These are phyloP conservation scores for Crithidia sp. DNA, from an alignment of 208 protist species.

Conservation along the genomic window DNA sequence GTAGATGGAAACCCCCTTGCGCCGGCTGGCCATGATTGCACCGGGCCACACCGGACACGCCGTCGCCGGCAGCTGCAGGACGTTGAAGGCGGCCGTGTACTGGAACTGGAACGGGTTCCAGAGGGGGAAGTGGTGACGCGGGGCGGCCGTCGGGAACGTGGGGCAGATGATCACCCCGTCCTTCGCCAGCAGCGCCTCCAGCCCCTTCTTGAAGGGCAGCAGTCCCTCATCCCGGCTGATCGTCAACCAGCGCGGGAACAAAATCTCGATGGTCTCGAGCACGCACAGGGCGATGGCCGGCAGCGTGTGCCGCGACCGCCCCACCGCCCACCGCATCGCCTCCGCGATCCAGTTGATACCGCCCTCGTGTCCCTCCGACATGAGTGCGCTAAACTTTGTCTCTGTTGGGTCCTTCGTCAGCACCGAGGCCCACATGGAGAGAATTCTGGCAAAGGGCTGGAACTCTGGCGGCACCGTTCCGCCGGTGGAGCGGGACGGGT, in stretches of 20 bases:
- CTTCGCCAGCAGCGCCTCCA: conserved; percentile 68
- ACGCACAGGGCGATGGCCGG: conserved; percentile 75
- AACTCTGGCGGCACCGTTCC: conserved; percentile 61
- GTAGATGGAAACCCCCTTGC: conserved; percentile 35
- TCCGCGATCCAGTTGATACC: conserved; percentile 67
- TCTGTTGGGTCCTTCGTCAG: conserved; percentile 71
- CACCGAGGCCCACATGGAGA: conserved; percentile 72
- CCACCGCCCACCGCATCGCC: conserved; percentile 57
- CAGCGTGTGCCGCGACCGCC: conserved; percentile 78
- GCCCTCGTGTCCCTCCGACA: conserved; percentile 52
- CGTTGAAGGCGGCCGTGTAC: conserved; percentile 90
- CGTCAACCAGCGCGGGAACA: conserved; percentile 52
- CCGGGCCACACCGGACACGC: conserved; percentile 72
- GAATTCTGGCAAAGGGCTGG: conserved; percentile 55
- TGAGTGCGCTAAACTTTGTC: conserved; percentile 61
- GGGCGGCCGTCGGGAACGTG: conserved; percentile 73
- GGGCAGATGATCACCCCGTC: conserved; percentile 77
- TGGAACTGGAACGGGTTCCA: conserved; percentile 84
- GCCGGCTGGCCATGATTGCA: conserved; percentile 30
- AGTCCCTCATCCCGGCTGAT: conserved; percentile 36
- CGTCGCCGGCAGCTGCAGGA: conserved; percentile 79
- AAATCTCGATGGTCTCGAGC: conserved; percentile 53
- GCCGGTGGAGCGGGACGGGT: conserved; percentile 59
- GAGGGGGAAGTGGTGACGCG: conserved; percentile 71
- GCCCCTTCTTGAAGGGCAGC: conserved; percentile 57